phyloP scores from a whole-genome alignment of 257 asterid genomes.

The Nicotiana benthamiana region DNA sequence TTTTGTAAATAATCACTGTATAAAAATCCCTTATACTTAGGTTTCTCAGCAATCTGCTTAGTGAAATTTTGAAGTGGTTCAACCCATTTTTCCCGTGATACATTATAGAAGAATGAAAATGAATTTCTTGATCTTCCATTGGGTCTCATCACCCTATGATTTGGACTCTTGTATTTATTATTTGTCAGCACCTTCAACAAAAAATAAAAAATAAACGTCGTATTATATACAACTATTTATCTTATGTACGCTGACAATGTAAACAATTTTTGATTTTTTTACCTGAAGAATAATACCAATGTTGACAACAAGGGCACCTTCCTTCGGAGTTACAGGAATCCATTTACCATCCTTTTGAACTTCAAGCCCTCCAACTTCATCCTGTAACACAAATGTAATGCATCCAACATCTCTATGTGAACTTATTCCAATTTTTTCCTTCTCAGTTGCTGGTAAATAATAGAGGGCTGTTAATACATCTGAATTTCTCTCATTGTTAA shows the following conservation, averaged over 20 bases:
- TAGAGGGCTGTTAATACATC: conserved; percentile 45
- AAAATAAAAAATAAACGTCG: neutral
- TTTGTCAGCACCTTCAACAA: conserved; percentile 35
- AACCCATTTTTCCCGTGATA: conserved; percentile 39
- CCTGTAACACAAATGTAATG: conserved; percentile 44
- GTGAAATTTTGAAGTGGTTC: conserved; percentile 47
- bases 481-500: conserved; percentile 44
- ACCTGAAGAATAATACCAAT: conserved; percentile 40
- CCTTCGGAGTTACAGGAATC: conserved; percentile 31
- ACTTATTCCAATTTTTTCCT: conserved; percentile 29
- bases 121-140: conserved; percentile 35
- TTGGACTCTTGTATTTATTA: conserved; percentile 43
- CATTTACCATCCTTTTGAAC: conserved; percentile 32
- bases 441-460: conserved; percentile 39
- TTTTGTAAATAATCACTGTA: conserved; percentile 32
- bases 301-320: conserved; percentile 38
- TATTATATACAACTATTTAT: neutral
- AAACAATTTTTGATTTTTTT: neutral
- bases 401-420: conserved; percentile 42
- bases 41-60: conserved; percentile 23
- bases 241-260: neutral
- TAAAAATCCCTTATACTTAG: conserved; percentile 34
- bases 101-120: conserved; percentile 37
- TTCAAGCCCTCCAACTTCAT: conserved; percentile 56
- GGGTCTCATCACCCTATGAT: conserved; percentile 39